Percentiles rank a stretch among this genome's conserved stretches.
These are phyloP conservation scores for Trametopsis cervina DNA, from an alignment of 768 basidiomycete species.

Conservation along the genomic window DNA sequence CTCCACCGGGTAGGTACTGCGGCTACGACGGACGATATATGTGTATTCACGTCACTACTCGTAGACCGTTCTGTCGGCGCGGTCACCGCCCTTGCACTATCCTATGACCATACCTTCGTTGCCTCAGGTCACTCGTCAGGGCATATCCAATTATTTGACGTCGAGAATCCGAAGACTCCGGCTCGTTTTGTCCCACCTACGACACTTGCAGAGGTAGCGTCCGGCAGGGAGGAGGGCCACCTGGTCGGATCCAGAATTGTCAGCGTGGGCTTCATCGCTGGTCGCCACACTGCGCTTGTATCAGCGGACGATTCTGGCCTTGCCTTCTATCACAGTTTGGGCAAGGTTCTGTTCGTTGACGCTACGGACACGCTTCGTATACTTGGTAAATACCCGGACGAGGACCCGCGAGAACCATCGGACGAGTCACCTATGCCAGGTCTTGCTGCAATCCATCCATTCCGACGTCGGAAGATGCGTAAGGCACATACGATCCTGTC, in stretches of 20 bases:
- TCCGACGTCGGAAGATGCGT: conserved; percentile 42
- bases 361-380: conserved; percentile 92
- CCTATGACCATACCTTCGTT: conserved; percentile 89
- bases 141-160: conserved; percentile 79
- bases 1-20: conserved; percentile 46
- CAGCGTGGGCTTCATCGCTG: conserved; percentile 81
- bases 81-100: conserved; percentile 85
- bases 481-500: conserved; percentile 59
- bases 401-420: conserved; percentile 19
- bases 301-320: conserved; percentile 87
- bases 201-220: conserved; percentile 55
- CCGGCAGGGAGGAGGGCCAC: conserved; percentile 83
- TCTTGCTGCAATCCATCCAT: conserved; percentile 19
- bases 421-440: conserved; percentile 13
- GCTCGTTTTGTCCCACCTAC: conserved; percentile 68
- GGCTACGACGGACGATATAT: neutral
- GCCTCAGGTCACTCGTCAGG: conserved; percentile 85
- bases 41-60: neutral
- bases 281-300: conserved; percentile 87
- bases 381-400: conserved; percentile 81
- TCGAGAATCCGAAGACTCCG: conserved; percentile 61
- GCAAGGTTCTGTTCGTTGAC: conserved; percentile 91
- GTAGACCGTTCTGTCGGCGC: conserved; percentile 59
- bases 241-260: conserved; percentile 72
- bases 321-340: conserved; percentile 91